Evolutionary conservation across 2,329 filamentous ascomycete species (phyloP).

Genomic region (Fusarium lyarnte): DNA sequence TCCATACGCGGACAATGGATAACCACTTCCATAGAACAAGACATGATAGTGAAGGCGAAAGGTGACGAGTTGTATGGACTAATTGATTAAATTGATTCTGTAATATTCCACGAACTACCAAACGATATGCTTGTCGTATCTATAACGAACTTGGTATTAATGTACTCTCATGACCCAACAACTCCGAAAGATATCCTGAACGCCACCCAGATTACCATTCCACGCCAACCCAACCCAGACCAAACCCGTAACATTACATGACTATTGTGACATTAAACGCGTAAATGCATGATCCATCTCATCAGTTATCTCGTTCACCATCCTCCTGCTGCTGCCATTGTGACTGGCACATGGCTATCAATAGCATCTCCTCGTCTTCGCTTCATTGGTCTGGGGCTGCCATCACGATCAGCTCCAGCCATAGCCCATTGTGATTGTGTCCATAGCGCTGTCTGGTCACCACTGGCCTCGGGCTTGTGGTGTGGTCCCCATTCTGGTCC

Average conservation of each 20-base stretch:
- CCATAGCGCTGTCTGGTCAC: conserved; percentile 49
- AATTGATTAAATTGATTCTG: not conserved
- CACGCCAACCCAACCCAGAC: not conserved
- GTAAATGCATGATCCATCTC: conserved; percentile 31
- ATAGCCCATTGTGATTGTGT: conserved; percentile 48
- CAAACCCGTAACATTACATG: conserved; percentile 7
- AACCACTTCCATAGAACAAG: not conserved
- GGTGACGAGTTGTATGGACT: not conserved
- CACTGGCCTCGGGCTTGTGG: conserved; percentile 45
- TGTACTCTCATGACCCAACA: conserved; percentile 8
- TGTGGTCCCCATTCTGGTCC: conserved; percentile 48
- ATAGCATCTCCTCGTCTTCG: conserved; percentile 48
- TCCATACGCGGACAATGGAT: not conserved
- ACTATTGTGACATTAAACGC: conserved; percentile 26
- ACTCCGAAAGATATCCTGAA: conserved; percentile 9
- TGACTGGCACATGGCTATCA: conserved; percentile 47
- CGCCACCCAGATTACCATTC: conserved; percentile 15
- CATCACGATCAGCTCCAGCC: conserved; percentile 47
- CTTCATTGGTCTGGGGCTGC: conserved; percentile 51
- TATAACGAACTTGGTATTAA: conserved; percentile 32
- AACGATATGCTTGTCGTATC: conserved; percentile 19
- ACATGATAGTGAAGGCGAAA: not conserved
- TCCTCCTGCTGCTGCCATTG: conserved; percentile 42
- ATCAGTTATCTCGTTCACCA: conserved; percentile 41
- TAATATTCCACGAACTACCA: conserved; percentile 12